Evolutionary conservation across 768 basidiomycete species (phyloP).

Genomic region (Lactarius trivialis): DNA sequence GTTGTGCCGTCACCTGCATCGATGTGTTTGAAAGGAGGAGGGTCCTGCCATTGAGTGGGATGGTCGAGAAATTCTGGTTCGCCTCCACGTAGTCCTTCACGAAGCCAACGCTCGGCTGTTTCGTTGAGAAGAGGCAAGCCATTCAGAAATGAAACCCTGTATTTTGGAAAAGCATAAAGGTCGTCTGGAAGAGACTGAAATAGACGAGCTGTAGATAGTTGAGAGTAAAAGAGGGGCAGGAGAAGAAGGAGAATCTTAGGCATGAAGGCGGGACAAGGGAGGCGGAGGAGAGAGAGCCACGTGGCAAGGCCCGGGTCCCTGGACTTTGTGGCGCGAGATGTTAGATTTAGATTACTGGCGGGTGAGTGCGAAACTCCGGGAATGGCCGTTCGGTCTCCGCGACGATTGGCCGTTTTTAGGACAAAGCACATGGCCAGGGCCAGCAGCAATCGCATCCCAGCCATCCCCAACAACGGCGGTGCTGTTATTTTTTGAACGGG

Average conservation of each 20-base stretch:
- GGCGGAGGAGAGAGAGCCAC: conserved; percentile 7
- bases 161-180: conserved; percentile 75
- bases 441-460: neutral
- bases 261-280: conserved; percentile 25
- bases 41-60: conserved; percentile 36
- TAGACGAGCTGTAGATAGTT: conserved; percentile 23
- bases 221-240: conserved; percentile 1
- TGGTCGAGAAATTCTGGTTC: conserved; percentile 72
- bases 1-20: conserved; percentile 43
- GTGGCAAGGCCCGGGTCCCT: conserved; percentile 21
- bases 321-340: conserved; percentile 24
- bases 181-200: conserved; percentile 75
- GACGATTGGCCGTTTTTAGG: conserved; percentile 14
- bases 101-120: conserved; percentile 71
- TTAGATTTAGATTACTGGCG: conserved; percentile 14
- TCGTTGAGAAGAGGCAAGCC: conserved; percentile 65
- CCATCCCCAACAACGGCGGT: neutral
- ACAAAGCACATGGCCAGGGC: conserved; percentile 18
- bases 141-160: conserved; percentile 71
- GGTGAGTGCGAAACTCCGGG: conserved; percentile 14
- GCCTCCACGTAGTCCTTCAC: conserved; percentile 65
- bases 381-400: conserved; percentile 22
- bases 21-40: conserved; percentile 49
- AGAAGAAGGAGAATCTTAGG: neutral
- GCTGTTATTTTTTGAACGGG: neutral